phyloP scores from a whole-genome alignment of 2,329 filamentous ascomycete species.

The Aspergillus flavus region DNA sequence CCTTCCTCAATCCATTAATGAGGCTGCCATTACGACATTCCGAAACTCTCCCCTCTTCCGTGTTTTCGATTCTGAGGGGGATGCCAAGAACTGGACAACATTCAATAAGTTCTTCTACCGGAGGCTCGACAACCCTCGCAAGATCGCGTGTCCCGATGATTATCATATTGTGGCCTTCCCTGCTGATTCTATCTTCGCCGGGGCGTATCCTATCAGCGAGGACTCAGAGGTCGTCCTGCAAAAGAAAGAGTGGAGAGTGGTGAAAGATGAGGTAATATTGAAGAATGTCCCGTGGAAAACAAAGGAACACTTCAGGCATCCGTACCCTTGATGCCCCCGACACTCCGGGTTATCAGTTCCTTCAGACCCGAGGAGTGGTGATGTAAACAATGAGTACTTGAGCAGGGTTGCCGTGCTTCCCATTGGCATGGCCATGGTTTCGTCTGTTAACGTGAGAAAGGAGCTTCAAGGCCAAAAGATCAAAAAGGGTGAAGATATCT shows the following conservation, averaged over 20 bases:
- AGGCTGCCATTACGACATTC: neutral
- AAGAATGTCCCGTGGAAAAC: neutral
- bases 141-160: slow-evolving; percentile 14
- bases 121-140: neutral
- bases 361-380: slow-evolving; percentile 42
- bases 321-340: slow-evolving; percentile 32
- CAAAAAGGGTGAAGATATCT: slow-evolving; percentile 48
- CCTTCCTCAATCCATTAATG: slow-evolving; percentile 34
- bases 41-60: slow-evolving; percentile 25
- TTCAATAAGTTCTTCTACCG: slow-evolving; percentile 7
- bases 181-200: slow-evolving; percentile 41
- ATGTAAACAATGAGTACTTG: slow-evolving; percentile 38
- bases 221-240: no score
- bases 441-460: slow-evolving; percentile 34
- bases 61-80: slow-evolving; percentile 35
- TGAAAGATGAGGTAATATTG: neutral
- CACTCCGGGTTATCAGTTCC: slow-evolving; percentile 44
- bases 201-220: no score
- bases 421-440: slow-evolving; percentile 50
- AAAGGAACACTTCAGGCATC: neutral
- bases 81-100: neutral
- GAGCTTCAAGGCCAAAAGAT: slow-evolving; percentile 29
- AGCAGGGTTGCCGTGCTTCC: slow-evolving; percentile 47
- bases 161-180: slow-evolving; percentile 38
- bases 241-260: neutral